Evolutionary conservation across 2,329 filamentous ascomycete species (phyloP), one percentile per base, ranked within the genome.

Genomic region (Penicillium thymicola): DNA sequence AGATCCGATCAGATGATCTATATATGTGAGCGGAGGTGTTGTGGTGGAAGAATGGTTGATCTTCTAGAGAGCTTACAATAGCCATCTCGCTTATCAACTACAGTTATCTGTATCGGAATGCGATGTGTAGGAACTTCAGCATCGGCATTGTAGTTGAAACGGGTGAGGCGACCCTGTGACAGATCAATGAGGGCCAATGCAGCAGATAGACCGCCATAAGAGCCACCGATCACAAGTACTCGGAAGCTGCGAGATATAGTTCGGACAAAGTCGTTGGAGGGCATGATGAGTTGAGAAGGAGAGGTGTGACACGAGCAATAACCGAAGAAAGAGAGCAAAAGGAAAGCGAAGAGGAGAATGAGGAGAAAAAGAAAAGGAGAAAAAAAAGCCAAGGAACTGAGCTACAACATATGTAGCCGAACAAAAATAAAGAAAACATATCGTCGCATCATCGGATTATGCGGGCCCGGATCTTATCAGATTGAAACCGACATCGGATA

Each of bases 11-110:
- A 89, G 72, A 71, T 93, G 89, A 72, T 85, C 89, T 91, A 57
- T 41, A 13, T 1, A 28, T 41, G 32, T 59, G 37, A 49, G 54
- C 7, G 30, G 18, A 23, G 30, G 27, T 27, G 25, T 14, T 0
- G 27, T 30, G n/a, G 16, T 18, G 6, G 5, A 23, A 16, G 5
- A 9, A 8, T 14, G 30, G 14, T 10, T 8, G 13, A 28, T 38
- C 10, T 30, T 38, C 28, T 38, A 23, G 43, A 32, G 34, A 46
- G 74, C 62, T 21, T 78, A 92, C 89, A 92, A 71, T 85, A 92
- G n/a, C 89, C 89, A 77, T 92, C 89, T n/a, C 88, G 79, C 72
- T 92, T 88, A 65, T 92, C 89, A 25, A 90, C 85, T 23, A 92
- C 81, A 23, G 87, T 91, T 49, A 92, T 85, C 37, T 90, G 82